Base-by-base conservation (phyloP, 352 stramenopile species). In the Thalassiosira mediterranea region DNA sequence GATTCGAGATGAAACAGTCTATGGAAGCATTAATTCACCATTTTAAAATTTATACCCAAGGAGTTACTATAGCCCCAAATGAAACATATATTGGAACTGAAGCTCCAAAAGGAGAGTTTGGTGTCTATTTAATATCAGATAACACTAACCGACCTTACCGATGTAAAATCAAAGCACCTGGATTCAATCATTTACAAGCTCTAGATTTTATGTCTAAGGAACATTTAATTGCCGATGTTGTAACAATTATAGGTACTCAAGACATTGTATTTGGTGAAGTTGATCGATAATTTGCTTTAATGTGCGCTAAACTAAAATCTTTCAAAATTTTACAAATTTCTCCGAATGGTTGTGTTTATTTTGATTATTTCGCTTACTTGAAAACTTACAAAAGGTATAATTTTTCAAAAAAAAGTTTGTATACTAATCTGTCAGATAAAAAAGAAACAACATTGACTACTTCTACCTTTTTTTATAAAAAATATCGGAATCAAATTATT, bases 51-150 rank as follows among this genome's bases (percentile, higher is more conserved):
- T 83, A 70, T 74, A 77, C 75, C 37, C 75, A 86, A 73, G 76
- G 72, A 53, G 81, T 89, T 75, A 66, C 42, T 76, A 65, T 90
- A 38, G 76, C 82, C 54, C n/a, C 32, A 46, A 81, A 81, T 15
- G 84, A 90, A 87, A 69, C 77, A 70, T 90, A 90, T 83, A 69
- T 81, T 51, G 79, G 54, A 17, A 89, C 67, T 46, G 84, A 90
- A 88, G 83, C 83, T 29, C 84, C 84, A 65, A 90, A 90, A 90
- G 84, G 84, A 47, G 84, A 90, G 60, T 91, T 90, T 77, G 84
- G 84, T 19, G 81, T 90, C 80, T 90, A 84, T 85, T 76, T 90
- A 63, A 66, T 90, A 73, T 90, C 84, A 61, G 77, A 90, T 48
- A 76, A 79, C 53, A 82, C 74, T 54, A 88, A 89, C 74, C 76